phyloP scores from a whole-genome alignment of 768 basidiomycete species.

The Agrocybe pediades region DNA sequence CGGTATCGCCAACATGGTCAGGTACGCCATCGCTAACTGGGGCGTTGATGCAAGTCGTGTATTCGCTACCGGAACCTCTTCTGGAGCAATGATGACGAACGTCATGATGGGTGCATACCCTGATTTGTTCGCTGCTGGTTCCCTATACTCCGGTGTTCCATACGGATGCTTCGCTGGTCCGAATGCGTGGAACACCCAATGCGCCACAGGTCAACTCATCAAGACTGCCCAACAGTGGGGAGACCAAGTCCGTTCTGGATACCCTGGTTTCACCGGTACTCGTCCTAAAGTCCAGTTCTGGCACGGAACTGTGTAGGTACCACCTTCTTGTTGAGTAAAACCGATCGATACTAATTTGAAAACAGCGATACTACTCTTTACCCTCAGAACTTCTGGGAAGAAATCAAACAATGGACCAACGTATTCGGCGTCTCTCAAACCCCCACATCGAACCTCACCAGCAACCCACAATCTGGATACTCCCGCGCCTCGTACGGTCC shows the following conservation, averaged over 20 bases:
- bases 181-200: constrained; percentile 45
- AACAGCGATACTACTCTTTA: constrained; percentile 51
- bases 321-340: neutral
- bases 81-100: constrained; percentile 64
- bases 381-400: constrained; percentile 54
- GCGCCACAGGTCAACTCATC: constrained; percentile 44
- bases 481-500: constrained; percentile 51
- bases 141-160: constrained; percentile 53
- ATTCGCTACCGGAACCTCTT: constrained; percentile 54
- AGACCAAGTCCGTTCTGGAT: constrained; percentile 44
- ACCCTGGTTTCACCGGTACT: constrained; percentile 55
- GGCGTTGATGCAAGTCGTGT: constrained; percentile 47
- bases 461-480: constrained; percentile 46
- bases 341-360: neutral
- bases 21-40: constrained; percentile 48
- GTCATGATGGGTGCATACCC: constrained; percentile 57
- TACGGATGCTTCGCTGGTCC: constrained; percentile 56
- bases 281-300: constrained; percentile 55
- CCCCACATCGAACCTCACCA: constrained; percentile 40
- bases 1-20: constrained; percentile 46
- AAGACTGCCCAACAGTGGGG: constrained; percentile 52
- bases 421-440: constrained; percentile 48
- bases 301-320: constrained; percentile 50
- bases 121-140: constrained; percentile 51
- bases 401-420: constrained; percentile 59